Percentiles rank a stretch among this genome's conserved stretches.
These are phyloP conservation scores for Hymenoscyphus albidus DNA, from an alignment of 2,329 filamentous ascomycete genomes.

Conservation along the genomic window DNA sequence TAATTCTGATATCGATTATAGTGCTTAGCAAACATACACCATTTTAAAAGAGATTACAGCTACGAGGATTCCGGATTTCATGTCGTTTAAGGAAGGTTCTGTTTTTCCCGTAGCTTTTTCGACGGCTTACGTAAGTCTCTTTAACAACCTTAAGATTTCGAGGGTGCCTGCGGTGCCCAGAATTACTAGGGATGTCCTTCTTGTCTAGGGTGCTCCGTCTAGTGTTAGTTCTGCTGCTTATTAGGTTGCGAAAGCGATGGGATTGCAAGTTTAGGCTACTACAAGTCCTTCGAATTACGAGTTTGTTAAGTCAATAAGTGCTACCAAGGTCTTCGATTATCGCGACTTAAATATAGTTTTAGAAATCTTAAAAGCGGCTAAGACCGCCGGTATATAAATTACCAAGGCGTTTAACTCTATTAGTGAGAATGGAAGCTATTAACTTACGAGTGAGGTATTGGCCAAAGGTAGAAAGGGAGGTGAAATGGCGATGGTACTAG, in stretches of 20 bases:
- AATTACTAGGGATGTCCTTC: constrained; percentile 30
- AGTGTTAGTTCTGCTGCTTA: constrained; percentile 44
- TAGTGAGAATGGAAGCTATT: constrained; percentile 11
- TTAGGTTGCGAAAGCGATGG: constrained; percentile 43
- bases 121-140: constrained; percentile 23
- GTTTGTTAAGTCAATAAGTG: constrained; percentile 19
- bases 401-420: constrained; percentile 38
- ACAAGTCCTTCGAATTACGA: constrained; percentile 33
- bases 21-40: constrained; percentile 31
- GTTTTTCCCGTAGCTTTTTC: constrained; percentile 33
- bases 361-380: constrained; percentile 26
- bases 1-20: constrained; percentile 30
- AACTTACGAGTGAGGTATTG: constrained; percentile 29
- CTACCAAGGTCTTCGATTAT: constrained; percentile 28
- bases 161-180: constrained; percentile 22
- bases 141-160: constrained; percentile 19
- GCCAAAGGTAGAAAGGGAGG: constrained; percentile 36
- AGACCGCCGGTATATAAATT: constrained; percentile 16
- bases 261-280: constrained; percentile 44
- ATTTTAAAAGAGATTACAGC: constrained; percentile 25
- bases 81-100: constrained; percentile 30
- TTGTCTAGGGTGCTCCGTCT: constrained; percentile 49
- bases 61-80: constrained; percentile 27
- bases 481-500: constrained; percentile 31
- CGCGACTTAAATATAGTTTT: constrained; percentile 23